Base-by-base conservation (phyloP, 176 grass and related monocot genomes). In the Triticum turgidum region DNA sequence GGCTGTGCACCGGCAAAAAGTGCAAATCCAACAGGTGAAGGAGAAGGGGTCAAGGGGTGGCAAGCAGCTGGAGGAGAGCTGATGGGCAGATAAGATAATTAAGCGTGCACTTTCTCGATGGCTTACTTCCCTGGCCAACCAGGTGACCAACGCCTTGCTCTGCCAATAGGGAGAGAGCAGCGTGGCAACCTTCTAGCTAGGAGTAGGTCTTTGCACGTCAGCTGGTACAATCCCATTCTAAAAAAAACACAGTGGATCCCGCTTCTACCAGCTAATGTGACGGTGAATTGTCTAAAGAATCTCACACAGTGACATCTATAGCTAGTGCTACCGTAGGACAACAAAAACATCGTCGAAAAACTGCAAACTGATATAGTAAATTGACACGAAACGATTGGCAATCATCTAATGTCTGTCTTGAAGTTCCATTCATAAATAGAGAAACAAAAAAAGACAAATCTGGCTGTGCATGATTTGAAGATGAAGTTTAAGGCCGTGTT, bases 71-170 rank as follows among this genome's bases (percentile, higher is more conserved):
- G 67, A 18, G 52, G 10, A 4, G 32, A 4, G 27, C 30, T 6
- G 66, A 73, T 65, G 44, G 51, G 5, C 27, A 20, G 66, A 84
- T 72, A 85, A 61, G 56, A 65, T 41, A 65, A 41, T 49, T 27
- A 77, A 63, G 7, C 77, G 61, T 85, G 63, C 62, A 69, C 79
- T 86, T 82, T 78, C 33, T 74, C 20, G 7, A 59, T 58, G 44
- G 76, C 66, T 85, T 42, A 27, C 80, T 83, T 82, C 49, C 72
- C 11, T 75, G 14, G 11, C 27, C 59, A 29, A 22, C 27, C 27
- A 47, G 13, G 51, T 9, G 52, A 78, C 9, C 5, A 32, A 18
- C 41, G 69, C 6, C 32, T 22, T 64, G 38, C 37, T 24, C 82
- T 1, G 70, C 39, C 18, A 49, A 38, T 61, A 7, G 38, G 25